Percentiles rank a stretch among this genome's conserved stretches.
phyloP scores from a whole-genome alignment of 768 basidiomycete species.

The Pulveroboletus ravenelii region DNA sequence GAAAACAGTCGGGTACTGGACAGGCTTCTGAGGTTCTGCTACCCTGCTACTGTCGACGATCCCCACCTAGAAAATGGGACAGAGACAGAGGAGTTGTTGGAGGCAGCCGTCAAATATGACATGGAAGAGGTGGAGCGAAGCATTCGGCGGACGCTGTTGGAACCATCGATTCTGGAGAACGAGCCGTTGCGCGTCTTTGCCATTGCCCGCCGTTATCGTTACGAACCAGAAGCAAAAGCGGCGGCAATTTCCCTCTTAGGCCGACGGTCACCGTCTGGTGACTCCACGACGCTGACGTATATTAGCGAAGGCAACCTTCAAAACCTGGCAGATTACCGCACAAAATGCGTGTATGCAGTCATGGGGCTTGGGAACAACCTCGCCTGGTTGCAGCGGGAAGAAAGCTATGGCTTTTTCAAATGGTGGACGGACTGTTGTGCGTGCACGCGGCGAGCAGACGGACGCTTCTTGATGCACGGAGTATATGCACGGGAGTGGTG shows the following conservation, averaged over 20 bases:
- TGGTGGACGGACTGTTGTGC: conserved; percentile 29
- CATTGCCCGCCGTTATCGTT: conserved; percentile 31
- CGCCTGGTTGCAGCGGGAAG: conserved; percentile 20
- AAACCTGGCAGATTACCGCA: conserved; percentile 19
- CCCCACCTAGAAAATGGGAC: conserved; percentile 14
- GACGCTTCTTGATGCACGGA: conserved; percentile 23
- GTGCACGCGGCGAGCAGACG: conserved; percentile 19
- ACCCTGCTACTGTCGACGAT: conserved; percentile 28
- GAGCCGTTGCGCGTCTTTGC: conserved; percentile 31
- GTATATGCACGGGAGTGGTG: conserved; percentile 29
- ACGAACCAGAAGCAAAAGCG: conserved; percentile 27
- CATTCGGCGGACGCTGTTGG: conserved; percentile 25
- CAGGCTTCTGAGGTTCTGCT: conserved; percentile 33
- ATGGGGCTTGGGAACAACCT: conserved; percentile 18
- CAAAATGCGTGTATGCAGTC: conserved; percentile 17
- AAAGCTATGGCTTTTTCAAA: conserved; percentile 21
- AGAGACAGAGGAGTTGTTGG: conserved; percentile 23
- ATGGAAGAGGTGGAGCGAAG: conserved; percentile 26
- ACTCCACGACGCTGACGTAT: neutral
- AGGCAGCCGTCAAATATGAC: conserved; percentile 28
- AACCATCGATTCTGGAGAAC: conserved; percentile 22
- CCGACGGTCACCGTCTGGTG: conserved; percentile 4
- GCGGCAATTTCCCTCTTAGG: conserved; percentile 28
- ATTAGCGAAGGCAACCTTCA: conserved; percentile 10
- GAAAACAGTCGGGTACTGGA: conserved; percentile 28